These are phyloP conservation scores for Corynascus novoguineensis DNA, from an alignment of 495 filamentous ascomycete genomes.

Conservation along the genomic window DNA sequence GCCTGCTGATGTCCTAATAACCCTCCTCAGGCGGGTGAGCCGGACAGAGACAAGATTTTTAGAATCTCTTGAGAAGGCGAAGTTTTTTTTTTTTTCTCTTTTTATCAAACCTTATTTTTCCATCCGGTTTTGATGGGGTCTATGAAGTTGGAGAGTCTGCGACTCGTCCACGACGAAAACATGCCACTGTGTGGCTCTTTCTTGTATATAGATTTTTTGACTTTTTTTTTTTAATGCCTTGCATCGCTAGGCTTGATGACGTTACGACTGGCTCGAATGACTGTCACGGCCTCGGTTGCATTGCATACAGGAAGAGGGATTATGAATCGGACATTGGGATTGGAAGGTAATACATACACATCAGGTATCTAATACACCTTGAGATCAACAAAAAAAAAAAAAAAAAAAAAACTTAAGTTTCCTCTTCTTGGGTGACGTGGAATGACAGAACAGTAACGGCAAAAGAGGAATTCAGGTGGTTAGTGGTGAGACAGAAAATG, in stretches of 20 bases:
- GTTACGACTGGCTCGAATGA: slow-evolving; percentile 17
- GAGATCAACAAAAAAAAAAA: neutral
- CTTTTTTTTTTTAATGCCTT: too few species aligned
- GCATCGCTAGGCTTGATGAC: slow-evolving; percentile 13
- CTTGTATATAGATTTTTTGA: slow-evolving; percentile 9
- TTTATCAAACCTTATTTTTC: neutral
- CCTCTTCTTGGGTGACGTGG: too few species aligned
- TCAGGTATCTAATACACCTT: slow-evolving; percentile 2
- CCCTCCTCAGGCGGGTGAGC: too few species aligned
- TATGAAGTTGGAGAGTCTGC: slow-evolving; percentile 13
- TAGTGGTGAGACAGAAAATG: too few species aligned
- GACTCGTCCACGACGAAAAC: slow-evolving; percentile 3
- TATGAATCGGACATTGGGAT: neutral
- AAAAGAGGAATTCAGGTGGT: too few species aligned
- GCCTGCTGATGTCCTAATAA: too few species aligned
- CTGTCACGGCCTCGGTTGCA: slow-evolving; percentile 8
- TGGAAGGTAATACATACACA: neutral
- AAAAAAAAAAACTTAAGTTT: too few species aligned
- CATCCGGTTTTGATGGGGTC: neutral
- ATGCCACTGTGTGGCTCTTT: neutral
- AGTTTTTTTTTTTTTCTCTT: neutral
- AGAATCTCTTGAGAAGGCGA: too few species aligned
- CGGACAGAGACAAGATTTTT: neutral
- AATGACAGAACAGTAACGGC: too few species aligned
- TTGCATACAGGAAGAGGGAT: neutral